Conservation (phyloP, 2,329 filamentous ascomycete species). For the Sphaerulina vaccinii region DNA sequence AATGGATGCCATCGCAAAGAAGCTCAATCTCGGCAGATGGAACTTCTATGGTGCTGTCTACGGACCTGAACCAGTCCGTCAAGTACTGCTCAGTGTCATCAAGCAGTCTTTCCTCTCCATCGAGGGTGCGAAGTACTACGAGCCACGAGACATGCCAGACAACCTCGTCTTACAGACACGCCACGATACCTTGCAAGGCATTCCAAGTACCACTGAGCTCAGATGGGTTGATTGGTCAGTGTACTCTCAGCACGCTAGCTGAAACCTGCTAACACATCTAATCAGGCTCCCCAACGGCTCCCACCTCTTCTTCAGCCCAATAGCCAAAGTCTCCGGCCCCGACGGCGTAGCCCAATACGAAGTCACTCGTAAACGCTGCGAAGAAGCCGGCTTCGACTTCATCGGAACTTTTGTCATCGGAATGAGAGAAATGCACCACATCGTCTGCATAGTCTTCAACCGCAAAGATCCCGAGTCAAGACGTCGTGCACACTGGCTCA, state of each 20-base stretch:
- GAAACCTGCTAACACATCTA: neutral
- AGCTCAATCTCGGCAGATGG: slow-evolving; percentile 49
- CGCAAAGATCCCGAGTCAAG: slow-evolving; percentile 43
- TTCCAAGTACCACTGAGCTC: slow-evolving; percentile 40
- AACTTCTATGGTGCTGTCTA: slow-evolving; percentile 52
- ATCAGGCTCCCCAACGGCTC: slow-evolving; percentile 48
- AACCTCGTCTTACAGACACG: slow-evolving; percentile 35
- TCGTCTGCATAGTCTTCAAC: slow-evolving; percentile 56
- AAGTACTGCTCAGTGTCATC: slow-evolving; percentile 41
- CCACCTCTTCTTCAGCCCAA: slow-evolving; percentile 55
- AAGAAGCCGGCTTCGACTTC: slow-evolving; percentile 52
- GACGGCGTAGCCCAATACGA: slow-evolving; percentile 50
- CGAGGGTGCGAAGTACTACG: slow-evolving; percentile 45
- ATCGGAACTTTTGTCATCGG: slow-evolving; percentile 54
- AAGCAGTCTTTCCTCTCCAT: slow-evolving; percentile 46
- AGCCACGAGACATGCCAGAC: slow-evolving; percentile 43
- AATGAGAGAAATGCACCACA: slow-evolving; percentile 57
- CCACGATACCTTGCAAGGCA: slow-evolving; percentile 32
- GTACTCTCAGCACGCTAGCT: neutral
- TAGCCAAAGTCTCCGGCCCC: slow-evolving; percentile 49
- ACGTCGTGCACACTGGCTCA: slow-evolving; percentile 40
- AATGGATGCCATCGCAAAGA: slow-evolving; percentile 43
- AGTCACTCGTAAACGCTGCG: slow-evolving; percentile 36
- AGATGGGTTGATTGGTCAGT: slow-evolving; percentile 50
- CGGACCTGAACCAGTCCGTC: slow-evolving; percentile 35